A percentile compares a stretch with the other conserved stretches of the same genome.
phyloP scores from a whole-genome alignment of 345 rosid species.

The Rubroshorea leprosula region DNA sequence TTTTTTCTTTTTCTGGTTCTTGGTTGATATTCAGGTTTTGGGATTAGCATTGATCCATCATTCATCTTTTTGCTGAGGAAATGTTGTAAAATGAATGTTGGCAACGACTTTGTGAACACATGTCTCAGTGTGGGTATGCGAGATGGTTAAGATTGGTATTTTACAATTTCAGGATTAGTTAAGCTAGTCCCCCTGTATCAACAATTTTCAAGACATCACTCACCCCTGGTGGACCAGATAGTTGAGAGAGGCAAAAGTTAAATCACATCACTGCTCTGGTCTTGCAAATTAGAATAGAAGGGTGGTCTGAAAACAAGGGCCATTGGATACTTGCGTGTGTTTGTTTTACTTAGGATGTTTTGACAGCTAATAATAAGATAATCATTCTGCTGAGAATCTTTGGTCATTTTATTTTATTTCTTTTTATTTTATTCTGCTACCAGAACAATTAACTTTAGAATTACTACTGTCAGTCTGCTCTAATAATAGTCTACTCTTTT shows the following conservation, averaged over 20 bases:
- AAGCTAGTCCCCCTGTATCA: background rate
- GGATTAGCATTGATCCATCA: background rate
- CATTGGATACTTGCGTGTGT: too few relatives aligned
- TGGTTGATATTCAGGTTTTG: background rate
- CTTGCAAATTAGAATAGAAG: too few relatives aligned
- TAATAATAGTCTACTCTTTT: background rate
- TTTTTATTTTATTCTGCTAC: too few relatives aligned
- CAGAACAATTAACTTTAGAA: background rate
- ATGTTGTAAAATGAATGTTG: background rate
- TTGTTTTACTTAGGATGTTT: too few relatives aligned
- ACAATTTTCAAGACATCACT: slow-evolving; percentile 3
- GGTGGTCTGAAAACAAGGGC: too few relatives aligned
- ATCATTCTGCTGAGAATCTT: too few relatives aligned
- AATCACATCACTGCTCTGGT: background rate
- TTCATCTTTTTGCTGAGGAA: background rate
- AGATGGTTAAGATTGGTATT: background rate
- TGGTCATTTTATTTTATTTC: too few relatives aligned
- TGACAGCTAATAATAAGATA: too few relatives aligned
- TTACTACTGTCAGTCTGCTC: background rate
- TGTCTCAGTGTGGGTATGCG: too few relatives aligned
- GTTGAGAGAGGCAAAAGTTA: background rate
- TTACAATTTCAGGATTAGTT: slow-evolving; percentile 1
- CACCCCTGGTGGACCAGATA: background rate
- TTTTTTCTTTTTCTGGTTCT: background rate
- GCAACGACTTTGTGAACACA: background rate